Evolutionary conservation across 2,329 filamentous ascomycete genomes (phyloP).

Genomic region (Penicillium sp.): DNA sequence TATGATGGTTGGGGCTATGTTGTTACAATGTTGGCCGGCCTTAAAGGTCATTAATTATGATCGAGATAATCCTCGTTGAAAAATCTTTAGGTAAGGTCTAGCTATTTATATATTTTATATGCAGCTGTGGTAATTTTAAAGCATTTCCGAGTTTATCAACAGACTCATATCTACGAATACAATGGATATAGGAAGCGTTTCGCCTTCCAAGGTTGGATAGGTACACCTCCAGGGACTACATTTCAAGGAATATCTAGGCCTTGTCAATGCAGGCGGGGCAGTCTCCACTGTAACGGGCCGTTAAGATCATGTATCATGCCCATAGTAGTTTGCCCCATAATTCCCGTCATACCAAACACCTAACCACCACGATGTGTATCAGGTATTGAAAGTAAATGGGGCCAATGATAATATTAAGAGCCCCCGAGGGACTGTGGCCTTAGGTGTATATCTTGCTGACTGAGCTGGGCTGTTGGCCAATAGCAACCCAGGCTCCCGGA

Average conservation of each 20-base stretch:
- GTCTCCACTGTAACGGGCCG: background rate
- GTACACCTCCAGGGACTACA: no score
- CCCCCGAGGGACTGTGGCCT: background rate
- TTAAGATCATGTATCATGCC: background rate
- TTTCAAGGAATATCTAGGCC: no score
- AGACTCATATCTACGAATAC: no score
- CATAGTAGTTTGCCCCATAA: background rate
- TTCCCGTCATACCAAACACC: background rate
- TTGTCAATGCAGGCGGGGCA: background rate
- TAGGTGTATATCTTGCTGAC: background rate
- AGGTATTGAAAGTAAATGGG: background rate
- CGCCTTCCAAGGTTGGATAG: no score
- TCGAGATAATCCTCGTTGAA: constrained; percentile 6
- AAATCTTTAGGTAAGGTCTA: background rate
- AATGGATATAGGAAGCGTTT: no score
- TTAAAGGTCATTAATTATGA: constrained; percentile 25
- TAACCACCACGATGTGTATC: background rate
- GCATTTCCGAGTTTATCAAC: no score
- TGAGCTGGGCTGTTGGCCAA: background rate
- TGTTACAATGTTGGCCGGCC: constrained; percentile 30
- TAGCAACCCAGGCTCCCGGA: background rate
- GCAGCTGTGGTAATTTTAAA: no score
- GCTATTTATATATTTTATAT: background rate
- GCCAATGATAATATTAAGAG: background rate
- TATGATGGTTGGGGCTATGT: constrained; percentile 30